Evolutionary conservation across 1,284 basidiomycete genomes (phyloP).

Genomic region (Fomitiporia mediterranea): DNA sequence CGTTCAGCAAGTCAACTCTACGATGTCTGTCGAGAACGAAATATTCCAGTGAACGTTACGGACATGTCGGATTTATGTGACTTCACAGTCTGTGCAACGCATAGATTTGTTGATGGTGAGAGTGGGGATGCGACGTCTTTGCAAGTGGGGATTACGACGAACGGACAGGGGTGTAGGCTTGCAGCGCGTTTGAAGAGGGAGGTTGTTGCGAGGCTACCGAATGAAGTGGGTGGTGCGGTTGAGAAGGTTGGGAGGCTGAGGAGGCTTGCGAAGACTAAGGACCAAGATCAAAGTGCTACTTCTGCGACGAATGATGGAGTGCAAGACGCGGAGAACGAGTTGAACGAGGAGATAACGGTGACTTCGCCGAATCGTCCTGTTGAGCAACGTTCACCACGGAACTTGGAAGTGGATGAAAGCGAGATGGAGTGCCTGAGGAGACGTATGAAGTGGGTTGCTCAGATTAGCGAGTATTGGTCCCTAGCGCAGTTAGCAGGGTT

Average conservation of each 20-base stretch:
- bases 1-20: constrained; percentile 54
- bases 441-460: constrained; percentile 84
- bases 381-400: constrained; percentile 41
- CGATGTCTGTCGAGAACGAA: constrained; percentile 46
- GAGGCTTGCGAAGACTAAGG: constrained; percentile 52
- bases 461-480: constrained; percentile 93
- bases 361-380: constrained; percentile 81
- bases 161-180: constrained; percentile 87
- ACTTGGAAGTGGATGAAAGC: constrained; percentile 38
- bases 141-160: constrained; percentile 88
- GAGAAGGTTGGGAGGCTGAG: constrained; percentile 73
- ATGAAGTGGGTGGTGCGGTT: constrained; percentile 75
- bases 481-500: constrained; percentile 73
- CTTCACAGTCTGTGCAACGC: constrained; percentile 84
- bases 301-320: constrained; percentile 25
- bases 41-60: constrained; percentile 81
- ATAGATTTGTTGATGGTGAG: constrained; percentile 66
- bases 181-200: constrained; percentile 80
- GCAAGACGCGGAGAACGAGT: constrained; percentile 32
- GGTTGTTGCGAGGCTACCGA: constrained; percentile 72
- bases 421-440: constrained; percentile 49
- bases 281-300: constrained; percentile 17
- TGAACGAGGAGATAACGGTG: constrained; percentile 54
- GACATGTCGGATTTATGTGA: constrained; percentile 87
- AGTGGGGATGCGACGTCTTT: constrained; percentile 53